phyloP scores from a whole-genome alignment of 2,329 filamentous ascomycete genomes.

The Colletotrichum eleusines region DNA sequence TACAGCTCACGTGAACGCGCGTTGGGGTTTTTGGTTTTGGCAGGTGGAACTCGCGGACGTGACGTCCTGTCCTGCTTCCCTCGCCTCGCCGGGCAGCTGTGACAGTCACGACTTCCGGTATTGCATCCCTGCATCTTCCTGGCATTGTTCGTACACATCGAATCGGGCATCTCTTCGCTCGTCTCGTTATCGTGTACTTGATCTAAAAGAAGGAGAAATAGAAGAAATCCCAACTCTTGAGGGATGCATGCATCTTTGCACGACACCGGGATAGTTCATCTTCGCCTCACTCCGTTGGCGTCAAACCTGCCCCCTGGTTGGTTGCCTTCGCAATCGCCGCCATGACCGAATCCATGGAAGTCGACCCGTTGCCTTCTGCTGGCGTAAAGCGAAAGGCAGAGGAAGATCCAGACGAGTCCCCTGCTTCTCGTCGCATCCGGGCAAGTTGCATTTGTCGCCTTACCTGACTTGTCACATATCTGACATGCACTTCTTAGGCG shows the following conservation, averaged over 20 bases:
- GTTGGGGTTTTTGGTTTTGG: background rate
- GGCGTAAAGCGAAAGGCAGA: conserved; percentile 66
- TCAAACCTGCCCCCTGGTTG: background rate
- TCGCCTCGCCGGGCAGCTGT: background rate
- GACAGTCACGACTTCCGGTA: background rate
- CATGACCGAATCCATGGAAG: conserved; percentile 53
- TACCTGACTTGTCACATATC: conserved; percentile 9
- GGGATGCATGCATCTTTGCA: background rate
- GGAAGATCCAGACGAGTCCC: conserved; percentile 51
- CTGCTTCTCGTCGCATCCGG: conserved; percentile 62
- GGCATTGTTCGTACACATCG: too few species aligned
- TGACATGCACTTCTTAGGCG: conserved; percentile 64
- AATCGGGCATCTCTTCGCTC: background rate
- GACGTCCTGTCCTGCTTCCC: too few species aligned
- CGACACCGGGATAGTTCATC: background rate
- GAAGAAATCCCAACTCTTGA: background rate
- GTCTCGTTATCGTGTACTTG: background rate
- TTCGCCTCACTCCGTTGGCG: background rate
- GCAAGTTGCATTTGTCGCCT: conserved; percentile 49
- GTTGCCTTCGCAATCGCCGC: background rate
- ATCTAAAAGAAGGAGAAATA: background rate
- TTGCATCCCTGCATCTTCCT: background rate
- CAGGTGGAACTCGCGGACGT: background rate
- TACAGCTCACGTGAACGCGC: background rate
- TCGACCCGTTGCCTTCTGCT: conserved; percentile 58